These are phyloP conservation scores for Pyrus bretschneideri DNA, from an alignment of 306 rosid species.

Conservation along the genomic window DNA sequence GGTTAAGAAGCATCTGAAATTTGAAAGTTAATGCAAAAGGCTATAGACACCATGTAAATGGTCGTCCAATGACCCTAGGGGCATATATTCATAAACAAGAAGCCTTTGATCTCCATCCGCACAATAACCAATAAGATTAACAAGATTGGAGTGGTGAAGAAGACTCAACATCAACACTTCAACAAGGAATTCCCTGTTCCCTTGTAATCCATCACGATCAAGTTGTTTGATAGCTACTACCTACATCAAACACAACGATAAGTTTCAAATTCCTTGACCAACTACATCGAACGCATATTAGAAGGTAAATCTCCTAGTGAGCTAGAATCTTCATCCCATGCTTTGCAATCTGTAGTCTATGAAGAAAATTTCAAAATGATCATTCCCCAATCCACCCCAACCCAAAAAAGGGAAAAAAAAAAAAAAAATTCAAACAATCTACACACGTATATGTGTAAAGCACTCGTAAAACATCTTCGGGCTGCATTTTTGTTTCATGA, in stretches of 20 bases:
- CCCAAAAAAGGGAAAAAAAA: no score
- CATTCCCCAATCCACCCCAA: no score
- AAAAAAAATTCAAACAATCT: no score
- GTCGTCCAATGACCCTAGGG: slow-evolving; percentile 87
- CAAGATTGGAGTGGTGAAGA: slow-evolving; percentile 91
- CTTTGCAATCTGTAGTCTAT: not conserved
- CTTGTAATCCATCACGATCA: slow-evolving; percentile 88
- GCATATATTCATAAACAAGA: slow-evolving; percentile 85
- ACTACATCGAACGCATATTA: not conserved
- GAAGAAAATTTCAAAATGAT: no score
- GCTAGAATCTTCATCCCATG: not conserved
- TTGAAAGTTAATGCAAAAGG: not conserved
- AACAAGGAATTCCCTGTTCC: slow-evolving; percentile 89
- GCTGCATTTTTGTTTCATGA: not conserved
- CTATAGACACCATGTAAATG: slow-evolving; percentile 69
- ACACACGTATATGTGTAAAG: not conserved
- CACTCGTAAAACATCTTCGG: not conserved
- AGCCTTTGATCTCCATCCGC: slow-evolving; percentile 99
- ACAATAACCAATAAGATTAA: slow-evolving; percentile 87
- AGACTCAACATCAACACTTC: slow-evolving; percentile 93
- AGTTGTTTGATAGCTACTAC: slow-evolving; percentile 89
- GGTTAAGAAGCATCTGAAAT: slow-evolving; percentile 1
- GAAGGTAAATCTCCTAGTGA: not conserved
- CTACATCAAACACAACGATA: slow-evolving; percentile 36
- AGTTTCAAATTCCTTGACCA: slow-evolving; percentile 9